A percentile compares a stretch with the other conserved stretches of the same genome.
These are phyloP conservation scores for Alloascoidea hylecoeti DNA, from an alignment of 805 yeast genomes.

Conservation along the genomic window DNA sequence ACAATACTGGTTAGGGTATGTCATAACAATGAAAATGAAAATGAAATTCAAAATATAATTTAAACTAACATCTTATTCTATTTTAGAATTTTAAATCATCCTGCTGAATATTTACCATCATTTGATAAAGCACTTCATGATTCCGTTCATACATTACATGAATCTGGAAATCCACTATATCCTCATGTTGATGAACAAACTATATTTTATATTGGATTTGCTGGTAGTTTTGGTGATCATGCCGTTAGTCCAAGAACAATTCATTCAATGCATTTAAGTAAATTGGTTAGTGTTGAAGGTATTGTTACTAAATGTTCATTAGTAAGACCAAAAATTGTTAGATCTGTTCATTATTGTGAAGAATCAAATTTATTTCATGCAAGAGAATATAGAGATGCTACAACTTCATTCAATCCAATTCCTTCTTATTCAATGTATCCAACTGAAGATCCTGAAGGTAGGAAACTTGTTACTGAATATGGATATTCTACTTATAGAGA, in stretches of 20 bases:
- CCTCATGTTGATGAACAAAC: constrained; percentile 43
- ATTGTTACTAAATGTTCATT: constrained; percentile 89
- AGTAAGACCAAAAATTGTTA: constrained; percentile 81
- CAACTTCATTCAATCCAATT: constrained; percentile 79
- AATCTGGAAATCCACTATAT: constrained; percentile 20
- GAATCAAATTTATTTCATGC: constrained; percentile 74
- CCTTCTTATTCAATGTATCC: constrained; percentile 82
- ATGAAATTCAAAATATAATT: no score
- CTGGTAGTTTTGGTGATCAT: constrained; percentile 86
- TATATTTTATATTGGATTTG: constrained; percentile 63
- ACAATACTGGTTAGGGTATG: constrained; percentile 58
- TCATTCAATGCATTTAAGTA: constrained; percentile 61
- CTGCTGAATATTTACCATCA: constrained; percentile 82
- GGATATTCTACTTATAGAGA: constrained; percentile 89
- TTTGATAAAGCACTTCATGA: constrained; percentile 79
- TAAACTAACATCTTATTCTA: background rate
- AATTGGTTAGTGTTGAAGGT: constrained; percentile 82
- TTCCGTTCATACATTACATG: constrained; percentile 59
- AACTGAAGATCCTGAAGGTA: constrained; percentile 84
- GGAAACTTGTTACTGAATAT: constrained; percentile 78
- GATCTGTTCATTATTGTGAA: constrained; percentile 90
- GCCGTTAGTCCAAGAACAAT: constrained; percentile 81
- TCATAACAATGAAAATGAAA: no score
- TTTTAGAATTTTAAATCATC: constrained; percentile 36
- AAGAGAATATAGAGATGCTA: constrained; percentile 84